Base-by-base conservation (phyloP, 192 early-diverging fungal genomes). In the Cetraspora pellucida region DNA sequence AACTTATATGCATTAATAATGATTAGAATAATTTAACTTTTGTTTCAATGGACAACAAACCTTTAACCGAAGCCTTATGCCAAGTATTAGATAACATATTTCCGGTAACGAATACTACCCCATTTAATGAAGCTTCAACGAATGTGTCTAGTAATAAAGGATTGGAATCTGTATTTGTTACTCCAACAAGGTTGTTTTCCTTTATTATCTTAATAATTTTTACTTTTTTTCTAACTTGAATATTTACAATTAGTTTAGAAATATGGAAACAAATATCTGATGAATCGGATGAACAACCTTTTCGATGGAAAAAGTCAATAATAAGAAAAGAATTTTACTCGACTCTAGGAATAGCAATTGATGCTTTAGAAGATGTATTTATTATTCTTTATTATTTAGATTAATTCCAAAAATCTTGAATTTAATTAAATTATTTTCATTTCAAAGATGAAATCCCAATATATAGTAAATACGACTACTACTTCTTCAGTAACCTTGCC, bases 271-370 rank as follows among this genome's bases (percentile, higher is more conserved):
- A 54, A 46, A 46, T 76, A 65, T 59, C 61, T 54, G 23, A 52
- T 21, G 74, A 76, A 17, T 27, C 46, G 30, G 46, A 52, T 13
- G 79, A 78, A 31, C 77, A 79, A 13, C 83, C 78, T 27, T 84
- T 84, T 78, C 80, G 80, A 50, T 84, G 83, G 83, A 84, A 84
- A 66, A 37, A 79, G 31, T 84, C 83, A 0, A 55, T 66, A 10
- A 59, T 84, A 50, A 76, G 83, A 46, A 80, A 77, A 50, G 73
- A 81, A 17, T 84, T 79, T 65, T 84, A 84, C 54, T 74, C 79
- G 0, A 79, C 81, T 13, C 59, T 84, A 23, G 83, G 83, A 65
- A 17, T 84, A 45, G 58, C 64, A 17, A 66, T 80, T 5, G 63
- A 61, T 27, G 74, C 72, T 28, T 77, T 80, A 30, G 78, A 81